phyloP scores from a whole-genome alignment of 306 rosid species.

The Cucumis sativus region DNA sequence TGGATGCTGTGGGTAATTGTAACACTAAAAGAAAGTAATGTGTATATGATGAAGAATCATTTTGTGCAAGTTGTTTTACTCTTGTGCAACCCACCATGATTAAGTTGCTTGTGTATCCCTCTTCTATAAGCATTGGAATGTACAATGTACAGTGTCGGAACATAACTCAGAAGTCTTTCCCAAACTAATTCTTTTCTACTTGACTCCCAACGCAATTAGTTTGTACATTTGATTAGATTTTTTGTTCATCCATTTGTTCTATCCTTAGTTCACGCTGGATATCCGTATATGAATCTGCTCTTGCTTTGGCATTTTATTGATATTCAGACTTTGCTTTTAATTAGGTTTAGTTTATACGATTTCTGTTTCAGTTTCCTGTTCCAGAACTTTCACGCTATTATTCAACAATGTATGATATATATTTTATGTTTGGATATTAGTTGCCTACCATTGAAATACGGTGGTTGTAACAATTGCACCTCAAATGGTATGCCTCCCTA shows the following conservation, averaged over 20 bases:
- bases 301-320: too few species aligned
- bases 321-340: too few species aligned
- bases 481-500: too few species aligned
- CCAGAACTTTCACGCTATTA: too few species aligned
- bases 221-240: not conserved
- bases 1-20: slow-evolving; percentile 67
- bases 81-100: not conserved
- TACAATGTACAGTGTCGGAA: not conserved
- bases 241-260: not conserved
- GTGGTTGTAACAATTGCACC: too few species aligned
- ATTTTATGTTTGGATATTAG: too few species aligned
- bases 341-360: too few species aligned
- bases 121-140: not conserved
- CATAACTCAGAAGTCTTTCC: not conserved
- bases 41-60: not conserved
- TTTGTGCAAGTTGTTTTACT: slow-evolving; percentile 6
- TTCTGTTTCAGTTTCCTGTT: too few species aligned
- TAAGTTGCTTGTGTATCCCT: not conserved
- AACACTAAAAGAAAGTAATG: not conserved
- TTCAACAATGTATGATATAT: too few species aligned
- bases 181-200: not conserved
- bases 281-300: too few species aligned
- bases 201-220: not conserved
- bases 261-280: not conserved
- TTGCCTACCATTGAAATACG: too few species aligned